Evolutionary conservation across 2,329 filamentous ascomycete genomes (phyloP), one percentile per base, ranked within the genome.

Genomic region (Biscogniauxia marginata): DNA sequence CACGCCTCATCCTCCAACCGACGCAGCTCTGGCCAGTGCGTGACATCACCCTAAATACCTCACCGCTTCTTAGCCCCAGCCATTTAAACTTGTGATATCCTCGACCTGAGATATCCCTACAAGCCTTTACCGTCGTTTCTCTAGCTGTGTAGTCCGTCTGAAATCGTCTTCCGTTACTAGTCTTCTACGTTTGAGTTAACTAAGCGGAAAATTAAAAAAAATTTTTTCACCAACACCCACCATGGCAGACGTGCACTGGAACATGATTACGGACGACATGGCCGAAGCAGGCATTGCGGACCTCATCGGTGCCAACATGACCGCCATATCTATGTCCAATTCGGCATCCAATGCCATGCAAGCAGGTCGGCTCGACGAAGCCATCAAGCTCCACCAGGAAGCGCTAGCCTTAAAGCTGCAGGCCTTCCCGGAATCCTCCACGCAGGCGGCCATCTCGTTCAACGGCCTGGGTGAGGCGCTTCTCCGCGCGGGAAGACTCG

Each of bases 401-500:
- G 57, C 59, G 1, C 39, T 65, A 16, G 54, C 22, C 4, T 46
- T 61, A 5, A 63, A 63, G 45, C 56, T 61, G 4, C 47, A n/a
- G 1, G 46, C 46, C 13, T 58, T 48, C 21, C 48, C 57, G 22
- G 55, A 60, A 39, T 19, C 48, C 6, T 63, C 59, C 13, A 49
- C 57, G 6, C 51, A 60, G 30, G 54, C 53, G 7, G 59, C 8
- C 21, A 58, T 62, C 47, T 59, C 45, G 19, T 50, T 47, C 49
- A 63, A 65, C 50, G 56, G 48, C n/a, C 53, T 63, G 2, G 61
- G 61, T 25, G 55, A 57, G 49, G 51, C 8, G 66, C 65, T 22
- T 73, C 74, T 55, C n/a, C 20, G 34, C 4, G 52, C 34, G 3
- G 59, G 59, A 3, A 46, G 52, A 4, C 55, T 62, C 4, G 50